Evolutionary conservation across 139 green algal genomes (phyloP), one percentile per base, ranked within the genome.

Genomic region (Chlamydomonas sp.): DNA sequence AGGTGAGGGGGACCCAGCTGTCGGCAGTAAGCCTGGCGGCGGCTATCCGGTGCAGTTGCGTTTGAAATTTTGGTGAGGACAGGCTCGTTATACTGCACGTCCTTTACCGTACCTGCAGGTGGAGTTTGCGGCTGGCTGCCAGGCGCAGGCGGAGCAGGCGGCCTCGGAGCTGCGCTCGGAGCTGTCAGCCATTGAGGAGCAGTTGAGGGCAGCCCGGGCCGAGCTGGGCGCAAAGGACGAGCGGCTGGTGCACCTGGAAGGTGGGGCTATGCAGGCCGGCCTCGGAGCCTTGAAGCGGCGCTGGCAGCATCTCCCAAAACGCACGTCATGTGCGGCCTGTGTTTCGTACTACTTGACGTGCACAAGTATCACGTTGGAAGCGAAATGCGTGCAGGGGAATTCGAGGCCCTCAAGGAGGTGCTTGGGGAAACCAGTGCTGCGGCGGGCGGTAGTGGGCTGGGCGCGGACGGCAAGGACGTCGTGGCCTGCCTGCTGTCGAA

Each of bases 361-460:
- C 58, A 69, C 49, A 72, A 10, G 20, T 4, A 15, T 72, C 14
- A 57, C 75, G 66, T 7, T 82, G 20, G 60, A 57, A 6, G 6
- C 57, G 76, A 63, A 8, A 6, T 62, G 63, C 57, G 9, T 60
- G 80, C 90, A 95, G 94, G 90, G 6, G 95, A 98, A 85, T 94
- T 98, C 80, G 95, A 94, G 31, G 95, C 96, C 6, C 86, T 98
- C 77, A 92, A 95, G 88, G 93, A 93, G 75, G 94, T 94, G 60
- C 92, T 96, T 17, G 95, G 94, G 4, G 94, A 93, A 6, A 93
- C 90, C 0, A 20, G 62, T 1, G 14, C 62, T 3, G 10, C 62
- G 1, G 73, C 5, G 2, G 73, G 83, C 31, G 83, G 62, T 7
- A 49, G 31, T 49, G 31, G 31, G 93, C 66, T 71, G 31, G 76